These are phyloP conservation scores for Stagonosporopsis chrysanthemi DNA, from an alignment of 2,329 filamentous ascomycete species.

Conservation along the genomic window DNA sequence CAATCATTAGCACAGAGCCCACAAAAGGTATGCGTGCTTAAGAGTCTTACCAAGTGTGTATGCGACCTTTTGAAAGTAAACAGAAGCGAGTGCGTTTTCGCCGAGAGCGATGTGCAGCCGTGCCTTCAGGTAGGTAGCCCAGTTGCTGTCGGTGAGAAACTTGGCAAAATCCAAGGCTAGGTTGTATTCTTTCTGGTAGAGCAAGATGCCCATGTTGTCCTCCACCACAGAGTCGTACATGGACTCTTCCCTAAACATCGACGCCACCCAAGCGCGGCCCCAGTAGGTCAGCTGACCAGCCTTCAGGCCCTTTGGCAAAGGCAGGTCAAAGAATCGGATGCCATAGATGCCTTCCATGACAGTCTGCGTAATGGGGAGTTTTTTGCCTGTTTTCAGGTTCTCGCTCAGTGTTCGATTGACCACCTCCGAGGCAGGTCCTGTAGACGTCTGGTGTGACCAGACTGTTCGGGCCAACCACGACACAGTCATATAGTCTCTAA, in stretches of 20 bases:
- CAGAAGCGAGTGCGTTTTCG: constrained; percentile 75
- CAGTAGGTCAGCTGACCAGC: constrained; percentile 53
- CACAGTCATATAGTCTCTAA: constrained; percentile 48
- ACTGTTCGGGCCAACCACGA: constrained; percentile 46
- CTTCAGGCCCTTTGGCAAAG: constrained; percentile 36
- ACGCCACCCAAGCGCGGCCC: constrained; percentile 55
- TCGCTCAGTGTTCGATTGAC: constrained; percentile 37
- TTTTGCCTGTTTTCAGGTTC: constrained; percentile 32
- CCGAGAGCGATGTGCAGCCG: constrained; percentile 77
- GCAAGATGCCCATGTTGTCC: constrained; percentile 54
- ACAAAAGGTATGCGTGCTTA: background rate
- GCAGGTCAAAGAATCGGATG: constrained; percentile 41
- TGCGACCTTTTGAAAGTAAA: constrained; percentile 82
- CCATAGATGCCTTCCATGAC: constrained; percentile 48
- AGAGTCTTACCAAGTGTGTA: constrained; percentile 75
- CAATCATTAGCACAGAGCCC: constrained; percentile 24
- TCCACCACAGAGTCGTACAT: constrained; percentile 49
- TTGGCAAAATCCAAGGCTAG: constrained; percentile 71
- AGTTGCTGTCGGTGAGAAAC: constrained; percentile 65
- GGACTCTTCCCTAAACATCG: constrained; percentile 45
- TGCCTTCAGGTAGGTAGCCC: constrained; percentile 81
- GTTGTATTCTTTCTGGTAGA: constrained; percentile 53
- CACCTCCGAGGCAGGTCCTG: constrained; percentile 38
- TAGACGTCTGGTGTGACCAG: constrained; percentile 42
- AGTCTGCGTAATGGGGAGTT: constrained; percentile 46